Conservation (phyloP, 2,329 filamentous ascomycete genomes). For the Pyricularia grisea region DNA sequence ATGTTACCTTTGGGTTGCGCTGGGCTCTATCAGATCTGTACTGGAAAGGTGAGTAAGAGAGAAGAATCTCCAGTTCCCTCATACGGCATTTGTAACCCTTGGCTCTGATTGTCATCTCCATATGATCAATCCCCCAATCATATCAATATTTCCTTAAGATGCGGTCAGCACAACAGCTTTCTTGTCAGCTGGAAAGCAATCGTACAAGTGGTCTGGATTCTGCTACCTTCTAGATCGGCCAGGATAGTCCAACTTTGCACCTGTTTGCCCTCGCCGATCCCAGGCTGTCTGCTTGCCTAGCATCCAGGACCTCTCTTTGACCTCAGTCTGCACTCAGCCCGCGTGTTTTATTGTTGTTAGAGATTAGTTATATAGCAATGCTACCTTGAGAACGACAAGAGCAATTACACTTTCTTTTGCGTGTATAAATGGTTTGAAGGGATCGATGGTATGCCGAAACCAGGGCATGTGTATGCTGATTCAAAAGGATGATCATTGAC, state of each 20-base stretch:
- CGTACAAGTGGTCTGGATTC: neutral
- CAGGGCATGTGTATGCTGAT: too few relatives aligned
- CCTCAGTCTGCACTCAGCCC: neutral
- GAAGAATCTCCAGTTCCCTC: neutral
- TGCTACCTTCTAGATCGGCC: neutral
- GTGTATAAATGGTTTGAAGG: too few relatives aligned
- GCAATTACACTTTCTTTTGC: too few relatives aligned
- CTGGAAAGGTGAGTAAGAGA: neutral
- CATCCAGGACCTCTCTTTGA: neutral
- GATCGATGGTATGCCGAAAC: too few relatives aligned
- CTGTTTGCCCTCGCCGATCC: neutral
- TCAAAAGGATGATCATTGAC: too few relatives aligned
- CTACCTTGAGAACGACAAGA: too few relatives aligned
- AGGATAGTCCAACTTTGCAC: neutral
- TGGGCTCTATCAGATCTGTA: neutral
- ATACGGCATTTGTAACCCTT: neutral
- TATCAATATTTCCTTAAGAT: neutral
- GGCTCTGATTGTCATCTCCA: neutral
- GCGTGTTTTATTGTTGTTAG: too few relatives aligned
- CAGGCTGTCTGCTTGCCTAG: neutral
- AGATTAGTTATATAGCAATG: too few relatives aligned
- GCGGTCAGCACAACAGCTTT: neutral
- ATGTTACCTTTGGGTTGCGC: neutral
- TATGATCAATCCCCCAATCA: neutral
- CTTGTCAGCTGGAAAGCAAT: neutral